A percentile compares a stretch with the other conserved stretches of the same genome.
Conservation (phyloP, 148 eudicot species). For the Arbutus unedo region DNA sequence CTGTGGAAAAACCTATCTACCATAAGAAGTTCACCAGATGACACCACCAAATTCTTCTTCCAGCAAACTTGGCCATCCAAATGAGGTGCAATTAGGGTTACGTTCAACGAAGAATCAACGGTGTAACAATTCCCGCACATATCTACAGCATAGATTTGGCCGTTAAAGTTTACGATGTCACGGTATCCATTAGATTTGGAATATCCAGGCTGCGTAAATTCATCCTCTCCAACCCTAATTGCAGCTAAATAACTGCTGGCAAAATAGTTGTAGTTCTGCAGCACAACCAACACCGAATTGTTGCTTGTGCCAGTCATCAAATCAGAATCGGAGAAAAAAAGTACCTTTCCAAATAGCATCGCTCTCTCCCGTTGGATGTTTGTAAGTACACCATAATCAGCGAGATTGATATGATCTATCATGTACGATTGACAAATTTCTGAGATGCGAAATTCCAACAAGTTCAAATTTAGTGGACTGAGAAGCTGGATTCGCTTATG, state of each 20-base stretch:
- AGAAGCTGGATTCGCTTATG: background rate
- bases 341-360: background rate
- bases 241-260: background rate
- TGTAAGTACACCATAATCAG: background rate
- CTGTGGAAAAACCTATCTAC: background rate
- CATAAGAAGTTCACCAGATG: background rate
- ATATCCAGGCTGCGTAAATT: background rate
- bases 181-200: background rate
- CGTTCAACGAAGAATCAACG: background rate
- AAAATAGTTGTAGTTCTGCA: too few relatives aligned
- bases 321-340: too few relatives aligned
- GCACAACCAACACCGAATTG: too few relatives aligned
- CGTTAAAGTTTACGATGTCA: background rate
- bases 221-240: background rate
- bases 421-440: background rate
- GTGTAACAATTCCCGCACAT: background rate
- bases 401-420: background rate
- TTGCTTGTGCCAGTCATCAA: too few relatives aligned
- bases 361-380: background rate
- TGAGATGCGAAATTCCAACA: background rate
- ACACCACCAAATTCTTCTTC: background rate
- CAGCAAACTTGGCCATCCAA: background rate
- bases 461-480: background rate
- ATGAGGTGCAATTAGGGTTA: background rate
- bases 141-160: background rate